These are phyloP conservation scores for Mucor mucedo DNA, from an alignment of 371 early-diverging fungal genomes.

Conservation along the genomic window DNA sequence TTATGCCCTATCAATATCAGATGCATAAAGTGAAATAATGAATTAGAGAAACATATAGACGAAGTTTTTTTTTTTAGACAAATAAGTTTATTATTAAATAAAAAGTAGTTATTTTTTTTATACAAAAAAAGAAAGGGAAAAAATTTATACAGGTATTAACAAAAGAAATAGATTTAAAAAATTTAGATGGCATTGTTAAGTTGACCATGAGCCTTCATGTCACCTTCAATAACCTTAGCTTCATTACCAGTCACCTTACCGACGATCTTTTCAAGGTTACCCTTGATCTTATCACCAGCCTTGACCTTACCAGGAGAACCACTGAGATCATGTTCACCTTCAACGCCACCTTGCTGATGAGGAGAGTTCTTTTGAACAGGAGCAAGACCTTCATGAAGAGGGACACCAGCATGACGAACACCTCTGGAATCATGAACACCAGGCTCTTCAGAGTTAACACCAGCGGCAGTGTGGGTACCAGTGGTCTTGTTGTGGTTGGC, in stretches of 20 bases:
- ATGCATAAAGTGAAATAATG: too few species aligned
- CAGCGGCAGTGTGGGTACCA: not conserved
- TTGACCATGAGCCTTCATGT: slow-evolving; percentile 29
- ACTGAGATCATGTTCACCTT: not conserved
- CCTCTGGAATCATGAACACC: not conserved
- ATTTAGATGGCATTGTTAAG: not conserved
- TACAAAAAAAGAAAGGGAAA: not conserved
- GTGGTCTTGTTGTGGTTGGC: not conserved
- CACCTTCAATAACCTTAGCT: slow-evolving; percentile 31
- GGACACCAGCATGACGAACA: slow-evolving; percentile 16
- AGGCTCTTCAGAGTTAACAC: not conserved
- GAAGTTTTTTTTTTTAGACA: too few species aligned
- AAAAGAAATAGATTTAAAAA: not conserved
- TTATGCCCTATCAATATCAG: too few species aligned
- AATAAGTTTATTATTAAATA: not conserved
- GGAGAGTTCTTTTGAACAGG: not conserved
- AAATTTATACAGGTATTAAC: not conserved
- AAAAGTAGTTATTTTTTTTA: not conserved
- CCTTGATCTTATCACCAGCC: slow-evolving; percentile 37
- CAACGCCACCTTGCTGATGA: not conserved
- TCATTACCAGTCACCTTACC: slow-evolving; percentile 40
- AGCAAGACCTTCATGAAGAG: slow-evolving; percentile 13
- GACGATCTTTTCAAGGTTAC: slow-evolving; percentile 33
- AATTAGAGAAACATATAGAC: too few species aligned
- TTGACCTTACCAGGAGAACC: slow-evolving; percentile 5